Base-by-base conservation (phyloP, 345 rosid species). In the Lumnitzera littorea region DNA sequence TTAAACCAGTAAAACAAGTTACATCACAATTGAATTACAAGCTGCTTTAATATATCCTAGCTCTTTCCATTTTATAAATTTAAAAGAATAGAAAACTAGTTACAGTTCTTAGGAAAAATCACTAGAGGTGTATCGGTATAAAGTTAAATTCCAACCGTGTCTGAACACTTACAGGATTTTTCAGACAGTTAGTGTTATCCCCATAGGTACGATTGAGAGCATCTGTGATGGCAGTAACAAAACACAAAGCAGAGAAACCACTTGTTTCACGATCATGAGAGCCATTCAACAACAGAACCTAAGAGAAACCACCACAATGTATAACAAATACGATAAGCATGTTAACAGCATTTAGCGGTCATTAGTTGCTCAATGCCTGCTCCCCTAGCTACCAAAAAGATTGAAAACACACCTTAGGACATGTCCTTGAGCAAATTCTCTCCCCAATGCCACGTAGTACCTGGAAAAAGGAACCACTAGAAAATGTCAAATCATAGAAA, bases 391-490 rank as follows among this genome's bases (percentile, higher is more conserved):
- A n/a, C 49, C 15, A 27, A 49, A 31, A 46, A 50, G 10, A 49
- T 14, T 27, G 7, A 59, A 61, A n/a, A 41, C 17, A 36, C 72
- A 89, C 95, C 98, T 91, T 91, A 24, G 81, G 89, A 74, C 95
- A 88, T 62, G 80, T 67, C 78, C 84, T 84, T 41, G 89, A 81
- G 68, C 96, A 74, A 60, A 91, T 83, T 25, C 75, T 80, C 84
- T 91, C 98, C 51, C 96, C 98, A 67, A 86, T 74, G 66, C 95
- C 92, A 68, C 84, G 91, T 71, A 91, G 76, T 57, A 91, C 98
- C 97, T 89, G 55, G 36, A 23, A 54, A 29, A 56, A 60, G 49
- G 5, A 48, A 50, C 27, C 23, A 50, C 57, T 41, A 31, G 50
- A 29, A 27, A 46, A 31, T n/a, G 43, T 43, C 48, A 31, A 36